A percentile compares a stretch with the other conserved stretches of the same genome.
Conservation (phyloP, 441 rosid genomes). For the Bruguiera hainesii region DNA sequence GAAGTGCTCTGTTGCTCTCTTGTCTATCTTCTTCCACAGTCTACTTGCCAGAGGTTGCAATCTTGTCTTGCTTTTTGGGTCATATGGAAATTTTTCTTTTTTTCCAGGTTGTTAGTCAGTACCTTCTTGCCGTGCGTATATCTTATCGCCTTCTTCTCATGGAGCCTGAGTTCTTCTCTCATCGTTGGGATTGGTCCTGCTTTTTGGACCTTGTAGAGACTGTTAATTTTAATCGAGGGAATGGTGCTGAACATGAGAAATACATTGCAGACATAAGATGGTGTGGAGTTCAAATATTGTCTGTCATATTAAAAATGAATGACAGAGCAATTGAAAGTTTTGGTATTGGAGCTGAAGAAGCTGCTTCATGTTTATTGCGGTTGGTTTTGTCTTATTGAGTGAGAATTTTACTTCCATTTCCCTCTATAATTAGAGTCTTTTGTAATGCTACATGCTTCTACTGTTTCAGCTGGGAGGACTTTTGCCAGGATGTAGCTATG, state of each 20-base stretch:
- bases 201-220: constrained; percentile 59
- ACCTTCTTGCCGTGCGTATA: constrained; percentile 47
- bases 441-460: constrained; percentile 12
- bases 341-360: constrained; percentile 57
- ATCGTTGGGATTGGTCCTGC: constrained; percentile 94
- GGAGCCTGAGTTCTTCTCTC: constrained; percentile 63
- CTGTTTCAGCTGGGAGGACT: constrained; percentile 79
- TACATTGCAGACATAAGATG: constrained; percentile 59
- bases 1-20: too few relatives aligned
- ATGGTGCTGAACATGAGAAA: constrained; percentile 24
- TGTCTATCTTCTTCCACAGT: too few relatives aligned
- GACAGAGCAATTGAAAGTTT: constrained; percentile 44
- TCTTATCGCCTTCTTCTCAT: constrained; percentile 67
- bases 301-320: constrained; percentile 51
- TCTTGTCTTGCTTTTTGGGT: not conserved
- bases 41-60: too few relatives aligned
- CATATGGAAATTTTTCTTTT: constrained; percentile 8
- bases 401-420: not conserved
- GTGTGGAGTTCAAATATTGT: constrained; percentile 65
- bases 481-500: constrained; percentile 72
- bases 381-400: constrained; percentile 31
- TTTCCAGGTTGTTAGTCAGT: constrained; percentile 47
- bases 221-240: constrained; percentile 20
- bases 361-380: constrained; percentile 72
- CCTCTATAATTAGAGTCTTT: constrained; percentile 1